phyloP scores from a whole-genome alignment of 371 early-diverging fungal species.

The Rhizomucor pusillus region DNA sequence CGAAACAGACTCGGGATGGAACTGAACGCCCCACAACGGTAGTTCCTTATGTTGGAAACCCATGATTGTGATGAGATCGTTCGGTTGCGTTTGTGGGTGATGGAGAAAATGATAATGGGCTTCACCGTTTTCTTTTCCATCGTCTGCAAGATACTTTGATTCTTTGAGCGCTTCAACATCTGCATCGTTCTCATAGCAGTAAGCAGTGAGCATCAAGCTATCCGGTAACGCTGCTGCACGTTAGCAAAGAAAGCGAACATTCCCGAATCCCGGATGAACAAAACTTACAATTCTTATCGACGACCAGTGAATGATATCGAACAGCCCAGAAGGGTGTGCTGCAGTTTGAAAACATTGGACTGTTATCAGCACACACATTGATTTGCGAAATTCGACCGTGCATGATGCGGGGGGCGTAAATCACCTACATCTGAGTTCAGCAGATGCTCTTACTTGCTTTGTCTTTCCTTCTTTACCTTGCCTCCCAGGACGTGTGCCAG shows the following conservation, averaged over 20 bases:
- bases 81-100: slow-evolving; percentile 7
- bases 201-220: slow-evolving; percentile 56
- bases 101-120: slow-evolving; percentile 24
- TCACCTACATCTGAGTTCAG: slow-evolving; percentile 38
- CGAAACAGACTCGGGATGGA: slow-evolving; percentile 95
- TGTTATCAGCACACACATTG: slow-evolving; percentile 21
- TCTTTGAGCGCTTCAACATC: slow-evolving; percentile 38
- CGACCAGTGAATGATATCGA: slow-evolving; percentile 89
- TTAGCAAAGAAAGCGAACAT: background rate
- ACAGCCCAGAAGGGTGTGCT: slow-evolving; percentile 74
- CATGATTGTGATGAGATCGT: slow-evolving; percentile 61
- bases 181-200: slow-evolving; percentile 47
- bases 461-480: slow-evolving; percentile 42
- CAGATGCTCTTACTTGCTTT: background rate
- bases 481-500: slow-evolving; percentile 82
- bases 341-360: slow-evolving; percentile 57
- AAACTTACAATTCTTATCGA: slow-evolving; percentile 48
- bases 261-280: background rate
- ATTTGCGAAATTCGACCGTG: slow-evolving; percentile 85
- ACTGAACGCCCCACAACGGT: slow-evolving; percentile 93
- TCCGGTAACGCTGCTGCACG: slow-evolving; percentile 52
- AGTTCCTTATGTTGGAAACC: slow-evolving; percentile 68
- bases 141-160: slow-evolving; percentile 31
- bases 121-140: slow-evolving; percentile 3
- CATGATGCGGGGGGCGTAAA: slow-evolving; percentile 69